Conservation (phyloP, 495 filamentous ascomycete species). For the Penicillium cinerascens region DNA sequence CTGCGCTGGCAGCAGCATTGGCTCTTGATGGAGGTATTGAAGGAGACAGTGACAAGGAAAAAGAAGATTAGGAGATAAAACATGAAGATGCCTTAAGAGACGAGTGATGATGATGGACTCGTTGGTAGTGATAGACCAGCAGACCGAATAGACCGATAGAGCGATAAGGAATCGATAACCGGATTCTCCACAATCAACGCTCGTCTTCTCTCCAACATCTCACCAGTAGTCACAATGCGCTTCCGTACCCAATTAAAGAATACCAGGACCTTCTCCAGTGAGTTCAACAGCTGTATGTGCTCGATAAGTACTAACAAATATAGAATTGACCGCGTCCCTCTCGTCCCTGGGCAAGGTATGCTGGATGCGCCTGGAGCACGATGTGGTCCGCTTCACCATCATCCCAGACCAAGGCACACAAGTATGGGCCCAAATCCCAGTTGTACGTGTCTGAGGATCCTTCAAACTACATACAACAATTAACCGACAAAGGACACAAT, state of each 20-base stretch:
- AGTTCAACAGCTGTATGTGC: constrained; percentile 10
- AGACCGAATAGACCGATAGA: constrained; percentile 16
- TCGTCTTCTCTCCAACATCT: constrained; percentile 6
- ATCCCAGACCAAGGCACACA: constrained; percentile 90
- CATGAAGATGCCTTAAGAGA: not conserved
- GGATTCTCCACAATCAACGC: constrained; percentile 8
- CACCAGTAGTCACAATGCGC: constrained; percentile 53
- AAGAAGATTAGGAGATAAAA: not conserved
- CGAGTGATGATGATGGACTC: not conserved
- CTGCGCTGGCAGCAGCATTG: constrained; percentile 30
- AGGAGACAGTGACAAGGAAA: not conserved
- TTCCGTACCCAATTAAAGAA: constrained; percentile 80
- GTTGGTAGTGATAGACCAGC: not conserved
- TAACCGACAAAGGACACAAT: constrained; percentile 61
- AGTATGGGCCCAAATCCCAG: constrained; percentile 72
- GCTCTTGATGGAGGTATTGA: constrained; percentile 7
- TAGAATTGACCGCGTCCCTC: constrained; percentile 82
- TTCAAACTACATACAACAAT: not conserved
- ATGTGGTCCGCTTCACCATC: constrained; percentile 87
- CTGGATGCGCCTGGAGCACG: constrained; percentile 86
- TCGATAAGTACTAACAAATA: not conserved
- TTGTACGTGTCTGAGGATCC: constrained; percentile 50
- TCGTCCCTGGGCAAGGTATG: constrained; percentile 85
- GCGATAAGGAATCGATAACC: constrained; percentile 16
- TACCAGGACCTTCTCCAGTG: constrained; percentile 80